Base-by-base conservation (phyloP, 345 rosid species). In the Citrus mangshanensis region DNA sequence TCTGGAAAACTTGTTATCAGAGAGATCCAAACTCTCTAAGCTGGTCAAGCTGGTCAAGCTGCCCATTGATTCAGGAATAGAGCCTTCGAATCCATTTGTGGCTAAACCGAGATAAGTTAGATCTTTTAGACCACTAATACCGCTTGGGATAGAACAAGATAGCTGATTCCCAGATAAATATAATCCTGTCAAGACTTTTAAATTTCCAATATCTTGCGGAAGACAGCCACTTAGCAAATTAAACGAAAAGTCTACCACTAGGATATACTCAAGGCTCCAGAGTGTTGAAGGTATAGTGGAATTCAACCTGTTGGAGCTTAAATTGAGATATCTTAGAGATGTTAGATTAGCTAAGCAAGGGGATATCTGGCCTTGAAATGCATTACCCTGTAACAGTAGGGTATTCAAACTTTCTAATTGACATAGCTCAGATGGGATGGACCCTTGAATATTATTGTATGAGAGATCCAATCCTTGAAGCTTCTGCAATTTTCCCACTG, bases 231-330 rank as follows among this genome's bases (percentile, higher is more conserved):
- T 28, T 1, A 79, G 65, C 9, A 8, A 66, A 79, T 82, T 76
- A 5, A 74, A 82, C 6, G 82, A 79, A 28, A 75, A 65, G n/a
- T 82, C 60, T 8, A 79, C 13, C 5, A 22, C 1, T 72, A 76
- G 18, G n/a, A 81, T 25, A 58, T 28, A 68, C 21, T 38, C 10
- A 9, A 81, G 74, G 27, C 59, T 35, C 80, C 81, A 59, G 27
- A 70, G 61, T 3, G 35, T 60, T 32, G 30, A 70, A 54, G 86
- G 82, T 70, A 84, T 71, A 4, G 51, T 37, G 22, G 77, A 70
- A 34, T n/a, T 64, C 4, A 84, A 40, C 1, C 68, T 70, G 34
- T 79, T 79, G 40, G 54, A 68, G 22, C 25, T 21, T 59, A 79
- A 60, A 0, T 28, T 8, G 4, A 79, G 69, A 19, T 9, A 3